These are phyloP conservation scores for Gomphus sp. DNA, from an alignment of 1,284 basidiomycete genomes.

Conservation along the genomic window DNA sequence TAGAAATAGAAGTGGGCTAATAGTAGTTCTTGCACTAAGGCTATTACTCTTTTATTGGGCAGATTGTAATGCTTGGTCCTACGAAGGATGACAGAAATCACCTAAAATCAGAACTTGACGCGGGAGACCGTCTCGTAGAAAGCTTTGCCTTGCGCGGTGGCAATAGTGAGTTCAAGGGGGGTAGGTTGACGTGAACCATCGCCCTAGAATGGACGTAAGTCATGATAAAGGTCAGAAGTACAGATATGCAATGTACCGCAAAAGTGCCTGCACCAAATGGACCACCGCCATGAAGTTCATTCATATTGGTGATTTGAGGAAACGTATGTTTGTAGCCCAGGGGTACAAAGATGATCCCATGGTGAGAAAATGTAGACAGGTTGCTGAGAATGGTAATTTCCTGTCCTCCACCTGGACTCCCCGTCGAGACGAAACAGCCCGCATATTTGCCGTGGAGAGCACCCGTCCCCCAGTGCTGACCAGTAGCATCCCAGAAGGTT, in stretches of 20 bases:
- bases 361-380: conserved; percentile 72
- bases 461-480: conserved; percentile 65
- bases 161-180: conserved; percentile 56
- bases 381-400: conserved; percentile 58
- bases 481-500: conserved; percentile 79
- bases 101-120: neutral
- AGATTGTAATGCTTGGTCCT: neutral
- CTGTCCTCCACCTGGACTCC: conserved; percentile 62
- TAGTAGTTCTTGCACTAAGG: too few species aligned
- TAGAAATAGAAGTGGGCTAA: too few species aligned
- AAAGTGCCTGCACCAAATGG: conserved; percentile 22
- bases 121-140: conserved; percentile 41
- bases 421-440: conserved; percentile 61
- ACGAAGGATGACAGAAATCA: neutral
- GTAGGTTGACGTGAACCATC: conserved; percentile 59
- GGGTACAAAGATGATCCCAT: conserved; percentile 74
- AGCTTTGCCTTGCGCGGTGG: conserved; percentile 52
- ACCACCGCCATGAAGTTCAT: conserved; percentile 59
- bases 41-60: neutral
- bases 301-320: conserved; percentile 47
- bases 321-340: conserved; percentile 64
- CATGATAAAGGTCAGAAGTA: neutral
- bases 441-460: conserved; percentile 77
- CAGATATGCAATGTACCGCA: neutral
- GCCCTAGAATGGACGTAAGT: conserved; percentile 39